Evolutionary conservation across 1,284 basidiomycete genomes (phyloP).

Genomic region (Puccinia novopanici): DNA sequence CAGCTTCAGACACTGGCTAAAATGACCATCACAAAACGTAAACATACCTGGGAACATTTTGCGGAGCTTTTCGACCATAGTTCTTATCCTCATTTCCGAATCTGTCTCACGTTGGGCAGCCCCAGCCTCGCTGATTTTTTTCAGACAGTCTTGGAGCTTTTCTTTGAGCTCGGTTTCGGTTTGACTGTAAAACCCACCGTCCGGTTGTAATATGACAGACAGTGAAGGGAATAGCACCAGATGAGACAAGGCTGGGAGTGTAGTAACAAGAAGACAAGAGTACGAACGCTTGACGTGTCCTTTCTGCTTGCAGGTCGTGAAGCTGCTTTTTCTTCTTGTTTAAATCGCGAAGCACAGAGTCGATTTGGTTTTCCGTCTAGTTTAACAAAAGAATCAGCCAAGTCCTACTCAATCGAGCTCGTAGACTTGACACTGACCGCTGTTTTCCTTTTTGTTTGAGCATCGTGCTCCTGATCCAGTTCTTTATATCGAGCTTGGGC

Average conservation of each 20-base stretch:
- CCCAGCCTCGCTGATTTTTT: constrained; percentile 82
- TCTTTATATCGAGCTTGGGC: constrained; percentile 38
- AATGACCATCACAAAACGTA: not conserved
- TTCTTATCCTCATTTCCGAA: constrained; percentile 78
- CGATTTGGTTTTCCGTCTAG: constrained; percentile 50
- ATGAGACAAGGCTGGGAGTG: not conserved
- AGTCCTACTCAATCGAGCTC: not conserved
- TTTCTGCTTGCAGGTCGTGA: constrained; percentile 73
- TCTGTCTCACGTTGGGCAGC: constrained; percentile 83
- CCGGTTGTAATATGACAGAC: not conserved
- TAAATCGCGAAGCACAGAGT: constrained; percentile 65
- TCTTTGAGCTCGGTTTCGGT: constrained; percentile 87
- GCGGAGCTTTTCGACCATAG: constrained; percentile 78
- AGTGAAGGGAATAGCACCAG: not conserved
- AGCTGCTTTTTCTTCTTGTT: constrained; percentile 69
- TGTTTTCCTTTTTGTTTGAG: constrained; percentile 37
- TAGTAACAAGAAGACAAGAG: not conserved
- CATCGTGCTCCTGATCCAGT: constrained; percentile 42
- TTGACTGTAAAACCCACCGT: constrained; percentile 65
- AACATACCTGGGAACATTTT: constrained; percentile 74
- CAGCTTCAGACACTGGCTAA: constrained; percentile 14
- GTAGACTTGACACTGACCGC: constrained; percentile 23
- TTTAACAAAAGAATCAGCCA: not conserved
- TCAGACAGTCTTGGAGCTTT: constrained; percentile 78
- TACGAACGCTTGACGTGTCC: constrained; percentile 70